Evolutionary conservation across 257 asterid genomes (phyloP).

Genomic region (Echites panduratus): DNA sequence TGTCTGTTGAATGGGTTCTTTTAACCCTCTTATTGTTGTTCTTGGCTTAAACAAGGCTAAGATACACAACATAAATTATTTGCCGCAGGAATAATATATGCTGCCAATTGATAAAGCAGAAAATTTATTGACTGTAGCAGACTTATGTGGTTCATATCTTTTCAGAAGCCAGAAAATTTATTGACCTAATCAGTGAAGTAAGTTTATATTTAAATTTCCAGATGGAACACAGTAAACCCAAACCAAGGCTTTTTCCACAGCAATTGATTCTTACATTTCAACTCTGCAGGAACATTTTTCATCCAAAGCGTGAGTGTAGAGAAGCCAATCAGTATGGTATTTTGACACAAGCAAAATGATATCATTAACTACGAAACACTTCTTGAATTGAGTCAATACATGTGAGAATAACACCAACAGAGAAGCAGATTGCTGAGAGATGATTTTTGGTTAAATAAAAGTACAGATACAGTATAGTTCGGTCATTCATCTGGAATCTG

Average conservation of each 20-base stretch:
- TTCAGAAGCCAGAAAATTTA: neutral
- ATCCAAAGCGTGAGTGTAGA: neutral
- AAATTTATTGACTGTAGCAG: neutral
- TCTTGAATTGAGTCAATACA: neutral
- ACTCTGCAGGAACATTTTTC: neutral
- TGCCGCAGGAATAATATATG: neutral
- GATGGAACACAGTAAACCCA: neutral
- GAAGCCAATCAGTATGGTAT: neutral
- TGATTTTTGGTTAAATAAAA: slow-evolving; percentile 2
- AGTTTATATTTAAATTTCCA: neutral
- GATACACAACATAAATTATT: neutral
- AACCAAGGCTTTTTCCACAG: neutral
- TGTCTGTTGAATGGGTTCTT: neutral
- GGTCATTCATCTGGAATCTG: neutral
- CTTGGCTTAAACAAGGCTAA: too few relatives aligned
- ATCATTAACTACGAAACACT: neutral
- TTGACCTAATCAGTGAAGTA: neutral
- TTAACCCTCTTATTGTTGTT: neutral
- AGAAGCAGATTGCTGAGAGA: slow-evolving; percentile 11
- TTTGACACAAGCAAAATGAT: neutral
- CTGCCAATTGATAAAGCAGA: neutral
- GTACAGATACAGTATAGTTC: slow-evolving; percentile 4
- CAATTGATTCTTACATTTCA: neutral
- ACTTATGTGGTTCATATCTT: neutral
- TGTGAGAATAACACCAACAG: slow-evolving; percentile 14